Percentiles rank a stretch among this genome's conserved stretches.
Conservation (phyloP, 75 land plant genomes). For the Selaginella tamariscina region DNA sequence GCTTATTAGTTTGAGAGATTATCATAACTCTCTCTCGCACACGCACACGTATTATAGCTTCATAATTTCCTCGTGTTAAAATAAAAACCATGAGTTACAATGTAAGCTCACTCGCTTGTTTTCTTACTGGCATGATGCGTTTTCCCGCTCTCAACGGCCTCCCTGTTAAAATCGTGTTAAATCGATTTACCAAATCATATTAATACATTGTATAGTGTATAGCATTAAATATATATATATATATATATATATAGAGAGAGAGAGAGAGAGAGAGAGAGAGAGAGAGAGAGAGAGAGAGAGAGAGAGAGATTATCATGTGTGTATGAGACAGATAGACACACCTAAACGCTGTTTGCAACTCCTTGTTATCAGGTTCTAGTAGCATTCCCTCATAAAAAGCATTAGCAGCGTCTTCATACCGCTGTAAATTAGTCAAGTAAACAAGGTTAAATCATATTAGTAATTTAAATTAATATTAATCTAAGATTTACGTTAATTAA, state of each 20-base stretch:
- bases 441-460: neutral
- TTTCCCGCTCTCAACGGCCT: constrained; percentile 80
- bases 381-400: constrained; percentile 85
- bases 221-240: neutral
- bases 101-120: too few species aligned
- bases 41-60: too few species aligned
- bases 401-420: constrained; percentile 91
- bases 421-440: constrained; percentile 28
- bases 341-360: constrained; percentile 83
- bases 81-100: too few species aligned
- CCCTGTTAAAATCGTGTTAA: constrained; percentile 25
- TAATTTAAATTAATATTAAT: neutral
- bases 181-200: neutral
- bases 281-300: neutral
- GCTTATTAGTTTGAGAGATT: too few species aligned
- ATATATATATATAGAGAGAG: too few species aligned
- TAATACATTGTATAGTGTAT: neutral
- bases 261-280: neutral
- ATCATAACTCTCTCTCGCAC: too few species aligned
- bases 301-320: too few species aligned
- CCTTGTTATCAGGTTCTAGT: constrained; percentile 80
- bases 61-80: too few species aligned
- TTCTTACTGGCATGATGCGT: constrained; percentile 35
- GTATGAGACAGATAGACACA: constrained; percentile 2
- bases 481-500: constrained; percentile 3